phyloP scores from a whole-genome alignment of 176 grass and related monocot species.

The Aegilops longissima region DNA sequence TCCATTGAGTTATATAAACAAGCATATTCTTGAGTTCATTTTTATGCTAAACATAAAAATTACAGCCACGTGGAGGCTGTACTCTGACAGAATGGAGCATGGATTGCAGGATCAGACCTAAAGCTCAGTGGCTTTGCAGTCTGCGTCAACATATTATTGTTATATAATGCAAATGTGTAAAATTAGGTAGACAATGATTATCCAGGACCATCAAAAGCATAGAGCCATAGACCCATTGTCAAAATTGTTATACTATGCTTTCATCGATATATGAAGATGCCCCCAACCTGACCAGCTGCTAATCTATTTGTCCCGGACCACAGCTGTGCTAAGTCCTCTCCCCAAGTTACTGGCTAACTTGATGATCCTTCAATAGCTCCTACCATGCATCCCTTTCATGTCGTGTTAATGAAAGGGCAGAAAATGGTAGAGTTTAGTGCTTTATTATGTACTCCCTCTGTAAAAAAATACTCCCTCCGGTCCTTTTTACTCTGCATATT shows the following conservation, averaged over 20 bases:
- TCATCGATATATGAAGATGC: neutral
- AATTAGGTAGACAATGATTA: neutral
- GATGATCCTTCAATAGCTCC: neutral
- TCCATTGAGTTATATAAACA: neutral
- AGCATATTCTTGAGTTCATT: neutral
- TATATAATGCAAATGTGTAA: neutral
- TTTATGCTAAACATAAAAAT: neutral
- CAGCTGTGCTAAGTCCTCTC: neutral
- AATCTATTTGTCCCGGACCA: neutral
- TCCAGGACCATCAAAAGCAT: neutral
- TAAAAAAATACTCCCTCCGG: no score
- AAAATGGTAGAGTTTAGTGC: neutral
- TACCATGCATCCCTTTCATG: neutral
- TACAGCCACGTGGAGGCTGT: conserved; percentile 10
- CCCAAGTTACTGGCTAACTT: neutral
- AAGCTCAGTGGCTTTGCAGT: neutral
- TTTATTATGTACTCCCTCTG: neutral
- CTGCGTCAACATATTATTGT: neutral
- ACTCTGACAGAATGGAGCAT: neutral
- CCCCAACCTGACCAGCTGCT: neutral
- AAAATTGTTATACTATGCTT: neutral
- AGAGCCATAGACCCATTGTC: no score
- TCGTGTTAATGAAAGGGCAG: neutral
- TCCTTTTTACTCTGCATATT: no score
- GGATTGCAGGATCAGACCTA: neutral